Conservation (phyloP, 495 filamentous ascomycete genomes). For the Aspergillus affinis region DNA sequence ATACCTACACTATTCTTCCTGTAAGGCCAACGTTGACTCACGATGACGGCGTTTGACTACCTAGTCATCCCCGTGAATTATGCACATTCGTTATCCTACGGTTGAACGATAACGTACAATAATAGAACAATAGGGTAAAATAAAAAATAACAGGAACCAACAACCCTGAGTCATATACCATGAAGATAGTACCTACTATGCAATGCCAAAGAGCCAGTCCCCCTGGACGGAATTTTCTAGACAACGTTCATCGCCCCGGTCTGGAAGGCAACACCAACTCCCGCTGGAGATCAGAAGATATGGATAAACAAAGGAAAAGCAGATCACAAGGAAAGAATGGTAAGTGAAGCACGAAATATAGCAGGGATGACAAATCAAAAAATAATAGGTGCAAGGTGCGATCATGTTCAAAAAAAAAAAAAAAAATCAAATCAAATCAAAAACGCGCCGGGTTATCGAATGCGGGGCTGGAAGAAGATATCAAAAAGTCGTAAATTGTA, state of each 20-base stretch:
- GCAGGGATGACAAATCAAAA: slow-evolving; percentile 14
- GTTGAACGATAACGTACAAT: too few relatives aligned
- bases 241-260: slow-evolving; percentile 21
- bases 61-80: not conserved
- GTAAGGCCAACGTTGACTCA: not conserved
- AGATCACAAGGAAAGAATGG: slow-evolving; percentile 18
- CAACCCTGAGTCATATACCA: not conserved
- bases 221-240: slow-evolving; percentile 15
- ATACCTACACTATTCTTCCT: too few relatives aligned
- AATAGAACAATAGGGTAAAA: too few relatives aligned
- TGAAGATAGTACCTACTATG: slow-evolving; percentile 11
- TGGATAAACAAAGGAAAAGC: slow-evolving; percentile 22
- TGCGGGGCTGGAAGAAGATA: slow-evolving; percentile 24
- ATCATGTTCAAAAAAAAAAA: slow-evolving; percentile 2
- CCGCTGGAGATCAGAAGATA: slow-evolving; percentile 34
- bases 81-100: too few relatives aligned
- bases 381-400: slow-evolving; percentile 1
- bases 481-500: slow-evolving; percentile 21
- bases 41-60: not conserved
- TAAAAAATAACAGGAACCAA: not conserved
- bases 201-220: slow-evolving; percentile 12
- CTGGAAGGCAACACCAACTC: slow-evolving; percentile 38
- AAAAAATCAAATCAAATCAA: slow-evolving; percentile 4
- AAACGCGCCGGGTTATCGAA: slow-evolving; percentile 24
- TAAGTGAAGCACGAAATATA: slow-evolving; percentile 15